phyloP scores from a whole-genome alignment of 2,329 filamentous ascomycete genomes.

The Metarhizium sp. region DNA sequence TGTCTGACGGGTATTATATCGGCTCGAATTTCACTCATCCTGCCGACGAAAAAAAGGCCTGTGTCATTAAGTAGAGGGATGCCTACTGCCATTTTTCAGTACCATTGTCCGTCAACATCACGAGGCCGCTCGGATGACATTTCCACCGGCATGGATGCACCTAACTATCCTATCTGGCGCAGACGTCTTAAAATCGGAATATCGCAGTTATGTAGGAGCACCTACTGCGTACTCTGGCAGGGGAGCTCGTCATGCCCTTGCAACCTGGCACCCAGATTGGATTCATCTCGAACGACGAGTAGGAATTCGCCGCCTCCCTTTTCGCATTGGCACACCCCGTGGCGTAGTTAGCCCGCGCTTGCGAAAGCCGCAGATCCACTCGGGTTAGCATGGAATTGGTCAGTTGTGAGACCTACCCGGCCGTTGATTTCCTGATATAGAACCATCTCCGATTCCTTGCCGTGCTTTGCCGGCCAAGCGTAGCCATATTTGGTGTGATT shows the following conservation, averaged over 20 bases:
- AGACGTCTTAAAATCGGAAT: too few species aligned
- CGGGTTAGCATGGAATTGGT: background rate
- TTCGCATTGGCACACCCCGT: background rate
- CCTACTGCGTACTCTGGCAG: too few species aligned
- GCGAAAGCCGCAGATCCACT: slow-evolving; percentile 3
- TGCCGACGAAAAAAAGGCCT: background rate
- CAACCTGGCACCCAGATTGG: background rate
- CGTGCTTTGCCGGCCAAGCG: background rate
- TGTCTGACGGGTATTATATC: background rate
- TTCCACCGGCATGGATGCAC: background rate
- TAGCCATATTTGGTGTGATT: slow-evolving; percentile 5
- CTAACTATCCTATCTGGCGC: too few species aligned
- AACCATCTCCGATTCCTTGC: slow-evolving; percentile 10
- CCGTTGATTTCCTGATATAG: slow-evolving; percentile 11
- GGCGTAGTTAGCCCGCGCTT: background rate
- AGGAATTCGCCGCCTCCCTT: background rate
- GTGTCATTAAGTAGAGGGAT: background rate
- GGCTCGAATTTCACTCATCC: background rate
- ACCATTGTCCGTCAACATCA: too few species aligned
- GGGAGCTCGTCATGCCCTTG: background rate
- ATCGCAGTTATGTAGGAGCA: too few species aligned
- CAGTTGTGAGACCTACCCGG: slow-evolving; percentile 2
- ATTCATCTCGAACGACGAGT: background rate
- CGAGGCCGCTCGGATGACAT: background rate
- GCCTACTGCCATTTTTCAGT: too few species aligned